Conservation (phyloP, 805 yeast genomes). For the Candida cerambycidarum region DNA sequence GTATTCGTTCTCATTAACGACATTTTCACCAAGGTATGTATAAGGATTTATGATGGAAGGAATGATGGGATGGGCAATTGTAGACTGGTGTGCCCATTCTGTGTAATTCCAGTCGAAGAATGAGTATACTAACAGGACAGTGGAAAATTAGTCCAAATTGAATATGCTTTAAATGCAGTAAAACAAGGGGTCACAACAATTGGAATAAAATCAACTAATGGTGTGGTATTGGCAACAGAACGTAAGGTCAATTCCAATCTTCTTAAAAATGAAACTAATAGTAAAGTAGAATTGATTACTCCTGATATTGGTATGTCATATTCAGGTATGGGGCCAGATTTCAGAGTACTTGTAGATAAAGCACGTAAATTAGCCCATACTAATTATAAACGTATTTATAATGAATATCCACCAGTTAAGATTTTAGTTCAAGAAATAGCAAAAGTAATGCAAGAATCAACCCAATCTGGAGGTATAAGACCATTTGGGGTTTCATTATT, state of each 20-base stretch:
- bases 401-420: conserved; percentile 96
- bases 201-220: conserved; percentile 92
- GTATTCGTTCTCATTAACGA: conserved; percentile 94
- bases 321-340: conserved; percentile 99
- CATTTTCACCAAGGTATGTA: conserved; percentile 92
- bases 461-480: conserved; percentile 97
- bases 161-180: conserved; percentile 95
- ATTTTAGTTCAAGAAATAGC: conserved; percentile 94
- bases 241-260: conserved; percentile 81
- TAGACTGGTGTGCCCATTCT: too few species aligned
- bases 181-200: conserved; percentile 97
- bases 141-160: conserved; percentile 97
- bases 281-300: conserved; percentile 79
- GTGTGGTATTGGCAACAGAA: conserved; percentile 95
- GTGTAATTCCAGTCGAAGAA: not conserved
- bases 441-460: conserved; percentile 96
- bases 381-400: conserved; percentile 86
- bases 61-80: too few species aligned
- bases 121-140: conserved; percentile 36
- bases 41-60: not conserved
- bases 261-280: conserved; percentile 68
- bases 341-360: conserved; percentile 88
- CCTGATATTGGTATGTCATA: conserved; percentile 97
- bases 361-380: conserved; percentile 93
- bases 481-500: conserved; percentile 96